Base-by-base conservation (phyloP, 768 basidiomycete genomes). In the Mycena leptocephala region DNA sequence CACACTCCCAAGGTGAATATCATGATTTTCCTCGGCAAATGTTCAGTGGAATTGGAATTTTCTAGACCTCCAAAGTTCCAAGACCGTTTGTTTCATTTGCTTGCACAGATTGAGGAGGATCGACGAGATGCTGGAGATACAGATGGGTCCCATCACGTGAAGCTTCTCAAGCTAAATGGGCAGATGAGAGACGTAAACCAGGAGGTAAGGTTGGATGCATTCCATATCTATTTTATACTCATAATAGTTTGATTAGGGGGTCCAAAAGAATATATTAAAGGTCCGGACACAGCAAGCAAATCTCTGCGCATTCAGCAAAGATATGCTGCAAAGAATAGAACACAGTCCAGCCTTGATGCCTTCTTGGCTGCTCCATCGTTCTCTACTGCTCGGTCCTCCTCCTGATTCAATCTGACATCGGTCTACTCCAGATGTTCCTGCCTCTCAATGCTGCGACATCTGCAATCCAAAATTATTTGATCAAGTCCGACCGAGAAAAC, bases 91-190 rank as follows among this genome's bases (percentile, higher is more conserved):
- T 33, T 66, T 48, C 8, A 24, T 22, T 33, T 66, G 65, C 46
- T 66, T 11, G 30, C 41, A 43, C 39, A 64, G 62, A 64, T 64
- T 6, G 62, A 64, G 28, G 62, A 64, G 41, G 62, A 64, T 32
- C 39, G 28, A 32, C 41, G n/a, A 48, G 63, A 65, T 65, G 63
- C 63, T 22, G 63, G 63, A 48, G 63, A 65, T 65, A 16, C 24
- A 20, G 63, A 51, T 65, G 61, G 39, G 13, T 62, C 22, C 24
- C 37, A 61, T 30, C 64, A 35, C 33, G 35, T 14, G 32, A 62
- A 37, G 33, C 35, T 24, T 37, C 2, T 62, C 26, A 39, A 33
- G 37, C 33, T 37, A 62, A 62, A 62, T 26, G 35, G 26, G 43
- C 39, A 48, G 63, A 24, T 64, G 33, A 59, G 58, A 59, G 51